Evolutionary conservation across 2,329 filamentous ascomycete genomes (phyloP), one percentile per base, ranked within the genome.

Genomic region (Neurospora crassa): DNA sequence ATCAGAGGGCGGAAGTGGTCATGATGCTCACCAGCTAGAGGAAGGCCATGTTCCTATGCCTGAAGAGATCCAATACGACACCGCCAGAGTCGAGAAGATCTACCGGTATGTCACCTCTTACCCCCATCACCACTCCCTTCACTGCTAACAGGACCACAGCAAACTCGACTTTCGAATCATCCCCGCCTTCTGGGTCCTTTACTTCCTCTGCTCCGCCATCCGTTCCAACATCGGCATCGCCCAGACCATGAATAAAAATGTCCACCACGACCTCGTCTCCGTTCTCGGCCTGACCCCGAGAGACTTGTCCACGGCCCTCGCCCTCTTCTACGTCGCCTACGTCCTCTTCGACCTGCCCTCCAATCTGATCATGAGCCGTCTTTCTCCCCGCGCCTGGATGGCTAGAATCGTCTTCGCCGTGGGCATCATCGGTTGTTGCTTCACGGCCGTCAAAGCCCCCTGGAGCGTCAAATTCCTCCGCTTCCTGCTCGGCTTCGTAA

Each of bases 161-260:
- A 88, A 88, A 77, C 82, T 89, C 68, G 87, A 89, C 78, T 78
- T 80, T 37, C 85, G 87, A 75, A 89, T 89, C 77, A 89, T 89
- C 74, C 87, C 87, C 74, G 92, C 94, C 40, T 95, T 97, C 81
- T 97, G 94, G 94, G 80, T 91, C 18, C 86, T 97, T 18, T 97
- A 97, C 83, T 97, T 97, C 79, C 87, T 97, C 74, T 96, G 93
- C 84, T 96, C 93, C 0, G 94, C 93, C 73, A 96, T 97, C 77
- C 90, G 93, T 69, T 96, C 93, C 77, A 97, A 96, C 81, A 92
- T 97, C 75, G 93, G 93, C 73, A 89, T 97, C 75, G 92, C 94
- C n/a, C 93, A 97, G 82, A 97, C 94, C 1, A 97, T 97, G 94
- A 97, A 97, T 81, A 81, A 81, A 40, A 81, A 86, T 20, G 81